A percentile compares a stretch with the other conserved stretches of the same genome.
Conservation (phyloP, 805 yeast species). For the Wickerhamiella allomyrinae region DNA sequence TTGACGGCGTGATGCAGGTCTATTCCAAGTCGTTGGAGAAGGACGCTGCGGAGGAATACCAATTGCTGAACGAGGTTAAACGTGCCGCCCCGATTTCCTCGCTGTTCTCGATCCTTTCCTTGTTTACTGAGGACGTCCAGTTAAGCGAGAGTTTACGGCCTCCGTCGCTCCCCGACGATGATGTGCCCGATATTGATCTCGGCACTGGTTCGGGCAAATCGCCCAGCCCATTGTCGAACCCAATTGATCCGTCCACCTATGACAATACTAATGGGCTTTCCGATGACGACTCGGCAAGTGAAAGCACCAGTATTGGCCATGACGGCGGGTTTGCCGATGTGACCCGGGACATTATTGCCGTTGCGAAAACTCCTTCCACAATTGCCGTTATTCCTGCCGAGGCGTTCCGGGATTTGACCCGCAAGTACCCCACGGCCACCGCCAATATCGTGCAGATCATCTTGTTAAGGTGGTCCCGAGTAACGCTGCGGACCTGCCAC, state of each 20-base stretch:
- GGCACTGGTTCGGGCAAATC: background rate
- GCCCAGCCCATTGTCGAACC: background rate
- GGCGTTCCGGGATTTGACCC: constrained; percentile 59
- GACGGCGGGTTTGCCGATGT: constrained; percentile 14
- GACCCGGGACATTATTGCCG: constrained; percentile 41
- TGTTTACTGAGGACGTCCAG: constrained; percentile 41
- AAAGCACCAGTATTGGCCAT: background rate
- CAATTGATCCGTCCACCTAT: too few species aligned
- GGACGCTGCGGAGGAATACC: constrained; percentile 46
- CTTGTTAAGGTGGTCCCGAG: constrained; percentile 70
- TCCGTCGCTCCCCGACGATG: constrained; percentile 2
- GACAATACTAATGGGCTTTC: background rate
- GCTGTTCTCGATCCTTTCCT: constrained; percentile 58
- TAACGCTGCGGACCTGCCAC: constrained; percentile 83
- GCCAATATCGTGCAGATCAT: constrained; percentile 92
- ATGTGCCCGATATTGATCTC: constrained; percentile 4
- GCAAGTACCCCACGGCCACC: constrained; percentile 72
- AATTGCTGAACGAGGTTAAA: constrained; percentile 63
- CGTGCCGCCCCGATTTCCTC: constrained; percentile 80
- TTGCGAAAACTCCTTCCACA: constrained; percentile 62
- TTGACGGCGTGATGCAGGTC: constrained; percentile 78
- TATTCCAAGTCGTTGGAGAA: constrained; percentile 10
- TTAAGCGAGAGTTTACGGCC: constrained; percentile 4
- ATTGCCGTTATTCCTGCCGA: constrained; percentile 83
- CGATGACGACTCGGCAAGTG: background rate